Base-by-base conservation (phyloP, 768 basidiomycete genomes). In the Hemileccinum impolitum region DNA sequence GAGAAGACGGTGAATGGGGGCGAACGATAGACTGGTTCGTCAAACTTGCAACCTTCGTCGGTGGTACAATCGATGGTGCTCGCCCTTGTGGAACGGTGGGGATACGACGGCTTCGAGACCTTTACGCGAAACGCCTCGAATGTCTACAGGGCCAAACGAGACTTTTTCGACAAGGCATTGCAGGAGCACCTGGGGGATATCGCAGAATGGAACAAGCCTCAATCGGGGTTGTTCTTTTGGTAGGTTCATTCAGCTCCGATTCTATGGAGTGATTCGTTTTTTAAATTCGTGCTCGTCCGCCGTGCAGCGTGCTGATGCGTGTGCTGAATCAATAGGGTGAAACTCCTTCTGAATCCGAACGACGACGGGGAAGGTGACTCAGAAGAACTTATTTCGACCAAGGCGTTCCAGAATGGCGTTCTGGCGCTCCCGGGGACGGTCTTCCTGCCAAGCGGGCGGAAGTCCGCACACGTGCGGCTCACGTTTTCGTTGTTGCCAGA, bases 151-250 rank as follows among this genome's bases (percentile, higher is more conserved):
- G 63, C 61, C 47, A 87, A 85, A 70, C 72, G 87, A 48, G 81
- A 89, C 58, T 73, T 82, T 34, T 91, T 94, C 63, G 83, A 90
- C 64, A 60, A 61, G 2, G 81, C 82, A 32, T 81, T 90, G 72
- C 72, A 76, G 60, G 79, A 77, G 57, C 78, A 93, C 60, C 76
- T 94, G 23, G 68, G 72, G 43, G 88, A 85, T 2, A 70, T 93
- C 30, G 90, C 82, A 3, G 79, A 84, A 62, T 82, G 84, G 81
- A 69, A 61, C 43, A 66, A 71, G 0, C 87, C 87, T 19, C 81
- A 82, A 55, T 79, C 85, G n/a, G 84, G 85, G 48, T 84, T 91
- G 85, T 92, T 93, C 73, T 81, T 88, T 66, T 93, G 88, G 84
- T 79, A 40, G 30, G 78, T 72, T 61, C 39, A 10, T 37, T 43